Conservation (phyloP, 2,329 filamentous ascomycete species). For the Botrytis cinerea region DNA sequence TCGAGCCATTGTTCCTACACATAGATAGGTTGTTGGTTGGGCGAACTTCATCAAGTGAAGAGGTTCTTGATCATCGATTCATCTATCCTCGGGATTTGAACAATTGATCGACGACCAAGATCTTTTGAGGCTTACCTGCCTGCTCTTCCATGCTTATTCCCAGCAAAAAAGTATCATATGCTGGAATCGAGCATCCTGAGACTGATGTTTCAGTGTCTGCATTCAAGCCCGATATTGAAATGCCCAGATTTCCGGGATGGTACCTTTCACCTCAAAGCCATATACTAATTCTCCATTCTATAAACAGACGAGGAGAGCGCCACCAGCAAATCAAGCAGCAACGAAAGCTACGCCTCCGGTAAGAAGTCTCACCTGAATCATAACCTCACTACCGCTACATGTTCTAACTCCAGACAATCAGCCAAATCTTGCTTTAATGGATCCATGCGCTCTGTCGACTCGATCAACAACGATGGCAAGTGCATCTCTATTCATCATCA, state of each 20-base stretch:
- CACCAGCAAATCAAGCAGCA: background rate
- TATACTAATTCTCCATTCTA: background rate
- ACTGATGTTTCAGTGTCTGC: background rate
- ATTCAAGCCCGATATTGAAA: background rate
- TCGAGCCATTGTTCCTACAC: background rate
- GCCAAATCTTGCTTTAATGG: background rate
- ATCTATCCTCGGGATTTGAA: background rate
- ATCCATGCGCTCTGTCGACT: accelerated
- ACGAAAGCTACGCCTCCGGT: background rate
- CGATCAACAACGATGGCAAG: background rate
- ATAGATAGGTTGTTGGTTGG: background rate
- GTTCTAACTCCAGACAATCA: background rate
- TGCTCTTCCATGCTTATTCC: accelerated
- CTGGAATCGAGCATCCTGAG: background rate
- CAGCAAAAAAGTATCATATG: background rate
- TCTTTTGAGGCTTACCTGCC: background rate
- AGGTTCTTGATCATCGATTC: background rate
- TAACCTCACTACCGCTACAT: background rate
- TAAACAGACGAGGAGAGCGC: background rate
- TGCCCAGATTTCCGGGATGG: background rate
- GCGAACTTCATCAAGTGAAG: background rate
- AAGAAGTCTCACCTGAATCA: background rate
- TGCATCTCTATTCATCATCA: too few species aligned
- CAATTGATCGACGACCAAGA: background rate
- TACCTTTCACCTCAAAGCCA: background rate